These are phyloP conservation scores for Botrytis medusae DNA, from an alignment of 2,329 filamentous ascomycete species.

Conservation along the genomic window DNA sequence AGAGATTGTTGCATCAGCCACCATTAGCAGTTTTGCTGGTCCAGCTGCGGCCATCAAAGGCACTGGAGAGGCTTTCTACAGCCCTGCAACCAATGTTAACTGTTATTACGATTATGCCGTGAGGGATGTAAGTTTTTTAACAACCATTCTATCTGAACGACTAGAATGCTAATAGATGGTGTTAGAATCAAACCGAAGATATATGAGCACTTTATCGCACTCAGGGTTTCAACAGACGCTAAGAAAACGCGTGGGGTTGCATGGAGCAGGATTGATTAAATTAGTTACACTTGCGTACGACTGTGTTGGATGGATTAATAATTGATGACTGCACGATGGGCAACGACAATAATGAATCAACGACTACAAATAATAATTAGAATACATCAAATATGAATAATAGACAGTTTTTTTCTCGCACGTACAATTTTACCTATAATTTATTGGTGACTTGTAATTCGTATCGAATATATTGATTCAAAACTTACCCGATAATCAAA, in stretches of 20 bases:
- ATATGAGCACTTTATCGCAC: not conserved
- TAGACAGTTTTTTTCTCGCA: not conserved
- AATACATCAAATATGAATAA: not conserved
- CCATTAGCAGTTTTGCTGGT: slow-evolving; percentile 11
- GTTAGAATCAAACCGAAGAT: slow-evolving; percentile 10
- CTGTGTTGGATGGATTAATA: not conserved
- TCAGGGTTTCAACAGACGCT: not conserved
- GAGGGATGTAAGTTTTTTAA: slow-evolving; percentile 14
- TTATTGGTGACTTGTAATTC: not conserved
- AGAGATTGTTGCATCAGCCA: slow-evolving; percentile 10
- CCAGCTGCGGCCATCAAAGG: not conserved
- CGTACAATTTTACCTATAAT: not conserved
- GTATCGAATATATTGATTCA: not conserved
- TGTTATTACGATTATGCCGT: slow-evolving; percentile 13
- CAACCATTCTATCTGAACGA: not conserved
- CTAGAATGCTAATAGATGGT: not conserved
- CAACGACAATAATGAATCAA: not conserved
- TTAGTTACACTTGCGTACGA: not conserved
- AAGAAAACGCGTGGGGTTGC: not conserved
- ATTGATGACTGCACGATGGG: not conserved
- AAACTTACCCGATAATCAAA: not conserved
- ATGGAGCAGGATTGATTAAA: not conserved
- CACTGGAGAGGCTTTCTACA: slow-evolving; percentile 8
- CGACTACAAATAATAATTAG: not conserved
- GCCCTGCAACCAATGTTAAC: slow-evolving; percentile 3